Base-by-base conservation (phyloP, 352 stramenopile species). In the Pythium oligandrum region DNA sequence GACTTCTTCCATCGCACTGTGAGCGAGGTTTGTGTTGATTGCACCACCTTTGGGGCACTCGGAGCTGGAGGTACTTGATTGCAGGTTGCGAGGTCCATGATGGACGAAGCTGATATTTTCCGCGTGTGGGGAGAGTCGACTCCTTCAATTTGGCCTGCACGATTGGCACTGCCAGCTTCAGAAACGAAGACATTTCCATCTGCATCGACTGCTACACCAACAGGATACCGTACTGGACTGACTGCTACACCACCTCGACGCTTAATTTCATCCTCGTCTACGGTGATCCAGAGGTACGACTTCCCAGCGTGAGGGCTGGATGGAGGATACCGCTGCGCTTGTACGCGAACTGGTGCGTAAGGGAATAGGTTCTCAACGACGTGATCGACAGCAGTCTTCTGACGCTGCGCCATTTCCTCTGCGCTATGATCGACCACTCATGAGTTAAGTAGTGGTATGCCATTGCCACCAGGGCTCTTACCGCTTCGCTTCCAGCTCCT, bases 281-380 rank as follows among this genome's bases (percentile, higher is more conserved):
- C 65, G 38, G 66, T 76, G 57, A 92, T 86, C 82, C 82, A 92
- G 9, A 92, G 61, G 38, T 89, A 92, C 4, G 69, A 68, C 39
- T 91, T 68, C 0, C 78, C 78, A 9, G 81, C 76, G 40, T 88
- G 75, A 1, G 77, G 61, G 11, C 77, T 88, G 0, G 46, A 57
- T 5, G 59, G 51, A n/a, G 75, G 76, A 48, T 87, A 87, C 63
- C 76, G 78, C 62, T 92, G 77, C 34, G 77, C 78, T 61, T 90
- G 68, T 34, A 90, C 78, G n/a, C 63, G 63, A 48, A 92, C 82
- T 3, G 82, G 82, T 12, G 78, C 79, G 53, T 90, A 92, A 26
- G 82, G 71, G 38, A 87, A 92, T 30, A 92, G 66, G 49, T 92
- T 88, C 49, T 85, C 78, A 4, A 92, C 82, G 4, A 86, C 75